phyloP scores from a whole-genome alignment of 139 green algal genomes.

The Helicosporidium sp. region DNA sequence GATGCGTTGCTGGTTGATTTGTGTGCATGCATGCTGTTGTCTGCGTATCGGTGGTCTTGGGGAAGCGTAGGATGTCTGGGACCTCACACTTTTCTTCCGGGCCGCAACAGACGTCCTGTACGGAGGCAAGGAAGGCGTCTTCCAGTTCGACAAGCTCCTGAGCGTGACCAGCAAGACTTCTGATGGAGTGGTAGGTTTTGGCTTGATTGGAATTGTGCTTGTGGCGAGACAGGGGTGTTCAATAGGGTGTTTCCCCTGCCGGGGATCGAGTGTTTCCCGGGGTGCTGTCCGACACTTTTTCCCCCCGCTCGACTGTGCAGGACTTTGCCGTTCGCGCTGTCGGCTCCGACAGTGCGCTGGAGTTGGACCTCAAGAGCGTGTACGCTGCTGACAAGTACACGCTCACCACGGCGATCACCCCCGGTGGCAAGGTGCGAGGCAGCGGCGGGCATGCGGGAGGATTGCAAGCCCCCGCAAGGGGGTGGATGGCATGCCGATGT shows the following conservation, averaged over 20 bases:
- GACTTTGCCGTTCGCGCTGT: conserved; percentile 21
- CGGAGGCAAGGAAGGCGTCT: conserved; percentile 20
- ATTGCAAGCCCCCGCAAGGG: too few species aligned
- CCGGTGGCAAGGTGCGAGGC: conserved; percentile 21
- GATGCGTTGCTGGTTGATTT: too few species aligned
- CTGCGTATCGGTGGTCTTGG: neutral
- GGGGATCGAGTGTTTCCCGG: neutral
- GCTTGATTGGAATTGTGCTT: too few species aligned
- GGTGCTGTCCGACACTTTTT: neutral
- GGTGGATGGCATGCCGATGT: too few species aligned
- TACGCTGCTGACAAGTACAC: conserved; percentile 21
- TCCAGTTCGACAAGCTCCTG: conserved; percentile 23
- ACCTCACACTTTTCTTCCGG: neutral
- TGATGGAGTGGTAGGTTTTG: conserved; percentile 29
- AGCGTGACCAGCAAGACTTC: conserved; percentile 22
- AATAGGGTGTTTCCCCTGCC: too few species aligned
- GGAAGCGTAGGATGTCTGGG: neutral
- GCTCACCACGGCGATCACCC: conserved; percentile 13
- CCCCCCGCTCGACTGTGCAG: conserved; percentile 8
- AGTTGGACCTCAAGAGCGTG: conserved; percentile 18
- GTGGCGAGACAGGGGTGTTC: too few species aligned
- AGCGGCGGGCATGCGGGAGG: too few species aligned
- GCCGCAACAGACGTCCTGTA: conserved; percentile 27
- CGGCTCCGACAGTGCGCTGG: conserved; percentile 14
- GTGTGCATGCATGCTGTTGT: neutral